These are phyloP conservation scores for Pinus tabuliformis DNA, from an alignment of 75 land plant species.

Conservation along the genomic window DNA sequence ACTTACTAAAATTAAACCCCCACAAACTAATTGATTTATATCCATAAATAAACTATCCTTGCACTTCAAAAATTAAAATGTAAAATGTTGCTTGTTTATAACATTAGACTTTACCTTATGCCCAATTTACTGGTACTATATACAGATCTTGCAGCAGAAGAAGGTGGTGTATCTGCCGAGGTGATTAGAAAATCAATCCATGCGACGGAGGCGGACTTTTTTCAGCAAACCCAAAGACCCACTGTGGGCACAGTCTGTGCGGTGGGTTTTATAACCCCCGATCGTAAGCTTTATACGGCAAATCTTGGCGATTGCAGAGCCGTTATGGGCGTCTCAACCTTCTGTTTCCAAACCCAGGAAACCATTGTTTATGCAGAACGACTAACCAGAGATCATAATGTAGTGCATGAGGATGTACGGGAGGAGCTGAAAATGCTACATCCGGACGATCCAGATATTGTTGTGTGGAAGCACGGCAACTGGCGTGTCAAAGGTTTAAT, in stretches of 20 bases:
- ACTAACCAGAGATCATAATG: constrained; percentile 83
- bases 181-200: constrained; percentile 24
- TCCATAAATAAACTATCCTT: too few relatives aligned
- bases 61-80: too few relatives aligned
- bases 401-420: constrained; percentile 64
- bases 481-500: constrained; percentile 96
- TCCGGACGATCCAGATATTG: constrained; percentile 89
- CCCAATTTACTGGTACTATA: too few relatives aligned
- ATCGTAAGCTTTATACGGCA: constrained; percentile 22
- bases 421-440: constrained; percentile 66
- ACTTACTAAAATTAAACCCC: too few relatives aligned
- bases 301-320: constrained; percentile 86
- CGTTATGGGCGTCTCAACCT: constrained; percentile 34
- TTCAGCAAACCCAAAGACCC: constrained; percentile 25
- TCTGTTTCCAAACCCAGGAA: background rate
- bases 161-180: constrained; percentile 24
- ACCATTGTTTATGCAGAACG: constrained; percentile 43
- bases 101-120: too few relatives aligned
- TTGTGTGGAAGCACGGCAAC: constrained; percentile 68
- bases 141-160: constrained; percentile 14
- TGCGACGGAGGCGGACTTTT: constrained; percentile 24
- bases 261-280: constrained; percentile 20
- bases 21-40: too few relatives aligned
- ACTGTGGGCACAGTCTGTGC: constrained; percentile 41
- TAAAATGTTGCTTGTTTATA: too few relatives aligned